Evolutionary conservation across 2,329 filamentous ascomycete species (phyloP).

Genomic region (Cladosporium sp.): DNA sequence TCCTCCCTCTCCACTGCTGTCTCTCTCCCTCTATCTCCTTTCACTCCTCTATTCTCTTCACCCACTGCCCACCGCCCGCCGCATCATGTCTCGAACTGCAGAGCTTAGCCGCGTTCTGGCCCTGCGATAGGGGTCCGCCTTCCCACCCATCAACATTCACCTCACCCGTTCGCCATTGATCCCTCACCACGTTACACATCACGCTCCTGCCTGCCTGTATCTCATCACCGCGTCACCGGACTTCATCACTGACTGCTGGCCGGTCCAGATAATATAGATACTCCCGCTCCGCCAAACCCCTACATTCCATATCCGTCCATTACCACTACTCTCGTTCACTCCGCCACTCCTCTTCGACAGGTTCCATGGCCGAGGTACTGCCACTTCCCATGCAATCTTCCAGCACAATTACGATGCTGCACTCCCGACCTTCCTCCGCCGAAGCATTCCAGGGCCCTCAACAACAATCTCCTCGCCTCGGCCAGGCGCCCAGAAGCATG

Average conservation of each 20-base stretch:
- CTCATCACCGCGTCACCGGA: slow-evolving; percentile 21
- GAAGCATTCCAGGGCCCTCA: slow-evolving; percentile 48
- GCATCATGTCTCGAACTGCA: slow-evolving; percentile 25
- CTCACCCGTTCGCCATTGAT: slow-evolving; percentile 18
- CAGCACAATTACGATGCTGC: slow-evolving; percentile 52
- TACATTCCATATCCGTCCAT: slow-evolving; percentile 22
- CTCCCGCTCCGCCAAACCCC: slow-evolving; percentile 20
- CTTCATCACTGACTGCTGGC: slow-evolving; percentile 33
- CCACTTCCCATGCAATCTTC: slow-evolving; percentile 49
- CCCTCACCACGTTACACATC: slow-evolving; percentile 19
- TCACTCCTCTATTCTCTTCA: slow-evolving; percentile 6
- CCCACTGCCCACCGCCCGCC: slow-evolving; percentile 16
- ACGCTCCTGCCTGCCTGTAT: slow-evolving; percentile 20
- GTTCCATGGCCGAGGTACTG: slow-evolving; percentile 46
- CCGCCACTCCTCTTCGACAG: slow-evolving; percentile 24
- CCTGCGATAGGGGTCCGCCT: slow-evolving; percentile 19
- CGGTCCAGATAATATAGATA: slow-evolving; percentile 33
- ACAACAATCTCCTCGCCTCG: slow-evolving; percentile 39
- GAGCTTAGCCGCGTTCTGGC: slow-evolving; percentile 18
- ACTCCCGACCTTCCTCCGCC: slow-evolving; percentile 44
- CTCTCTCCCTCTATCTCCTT: neutral
- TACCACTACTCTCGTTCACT: slow-evolving; percentile 20
- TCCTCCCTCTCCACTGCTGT: neutral
- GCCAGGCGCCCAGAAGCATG: slow-evolving; percentile 44
- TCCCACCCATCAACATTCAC: slow-evolving; percentile 18